Conservation (phyloP, 306 rosid species). For the Alnus rubra region DNA sequence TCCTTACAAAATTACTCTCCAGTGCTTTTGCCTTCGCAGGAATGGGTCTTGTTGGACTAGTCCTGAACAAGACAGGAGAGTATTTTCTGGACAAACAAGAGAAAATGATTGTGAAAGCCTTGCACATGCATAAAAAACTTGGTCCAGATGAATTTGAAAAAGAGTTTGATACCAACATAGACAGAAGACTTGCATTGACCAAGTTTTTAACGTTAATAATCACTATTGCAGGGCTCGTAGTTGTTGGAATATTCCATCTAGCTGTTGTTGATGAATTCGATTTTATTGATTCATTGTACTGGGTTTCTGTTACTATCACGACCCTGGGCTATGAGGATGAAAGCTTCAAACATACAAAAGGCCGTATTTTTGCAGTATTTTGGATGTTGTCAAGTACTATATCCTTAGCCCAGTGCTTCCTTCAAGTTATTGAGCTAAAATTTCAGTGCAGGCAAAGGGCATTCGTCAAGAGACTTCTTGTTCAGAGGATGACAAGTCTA, state of each 20-base stretch:
- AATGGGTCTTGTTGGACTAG: conserved; percentile 7
- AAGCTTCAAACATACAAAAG: conserved; percentile 75
- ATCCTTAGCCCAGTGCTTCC: conserved; percentile 75
- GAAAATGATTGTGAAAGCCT: not conserved
- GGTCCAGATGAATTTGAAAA: conserved; percentile 1
- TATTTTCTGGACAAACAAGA: conserved; percentile 5
- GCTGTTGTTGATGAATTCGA: conserved; percentile 3
- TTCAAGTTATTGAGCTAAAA: conserved; percentile 67
- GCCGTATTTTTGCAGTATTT: conserved; percentile 73
- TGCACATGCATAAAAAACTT: conserved; percentile 3
- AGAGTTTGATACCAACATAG: not conserved
- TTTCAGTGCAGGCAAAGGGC: conserved; percentile 64
- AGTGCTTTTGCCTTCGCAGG: not conserved
- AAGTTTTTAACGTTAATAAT: not conserved
- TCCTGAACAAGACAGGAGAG: not conserved
- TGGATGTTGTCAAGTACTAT: conserved; percentile 79
- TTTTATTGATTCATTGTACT: conserved; percentile 4
- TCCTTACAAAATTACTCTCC: not conserved
- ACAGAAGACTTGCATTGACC: not conserved
- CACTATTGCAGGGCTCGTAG: not conserved
- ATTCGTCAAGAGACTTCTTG: conserved; percentile 67
- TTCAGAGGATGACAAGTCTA: conserved; percentile 43
- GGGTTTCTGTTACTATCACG: conserved; percentile 11
- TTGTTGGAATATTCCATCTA: not conserved
- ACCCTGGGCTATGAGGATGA: conserved; percentile 54